Base-by-base conservation (phyloP, 2,329 filamentous ascomycete species). In the Paracoccidioides lutzii region DNA sequence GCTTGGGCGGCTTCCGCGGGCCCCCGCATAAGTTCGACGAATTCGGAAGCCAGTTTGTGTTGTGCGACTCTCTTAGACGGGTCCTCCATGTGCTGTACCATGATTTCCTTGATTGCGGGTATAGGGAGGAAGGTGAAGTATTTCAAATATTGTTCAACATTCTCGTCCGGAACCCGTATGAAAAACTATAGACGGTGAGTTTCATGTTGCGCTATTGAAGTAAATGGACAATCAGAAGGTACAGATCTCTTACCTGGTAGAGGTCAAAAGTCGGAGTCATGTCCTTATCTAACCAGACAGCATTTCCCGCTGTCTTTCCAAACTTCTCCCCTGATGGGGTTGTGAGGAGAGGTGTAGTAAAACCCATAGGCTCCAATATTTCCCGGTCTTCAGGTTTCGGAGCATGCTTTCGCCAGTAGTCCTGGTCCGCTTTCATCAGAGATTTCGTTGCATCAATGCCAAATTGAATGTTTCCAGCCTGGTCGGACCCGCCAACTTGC, bases 391-490 rank as follows among this genome's bases (percentile, higher is more conserved):
- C 52, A 35, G 54, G 30, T 57, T 63, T 58, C 59, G 61, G 61
- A 48, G 53, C 44, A 30, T 57, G 35, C 9, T 54, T 48, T 22
- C 57, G 30, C 60, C 57, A 35, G 15, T 55, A 35, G 40, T 33
- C 32, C 5, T 78, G 74, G 57, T 84, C 78, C 50, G 71, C 74
- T 44, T 79, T 78, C 54, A 84, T 80, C 45, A 91, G 83, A 55
- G 84, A 77, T 69, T 90, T 91, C 64, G 97, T 80, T 2, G 87
- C 81, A 58, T 96, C 88, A 66, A 93, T 85, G 51, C 93, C 93
- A 10, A 90, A 84, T 33, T 94, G 80, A 61, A 98, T 97, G 71
- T 98, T 98, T 59, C 93, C 93, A 67, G 85, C 97, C 73, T 98
- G 93, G 67, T 98, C 93, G 5, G 90, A 90, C 42, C 93, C 93